These are phyloP conservation scores for Coemansia sp. DNA, from an alignment of 192 early-diverging fungal genomes.

Conservation along the genomic window DNA sequence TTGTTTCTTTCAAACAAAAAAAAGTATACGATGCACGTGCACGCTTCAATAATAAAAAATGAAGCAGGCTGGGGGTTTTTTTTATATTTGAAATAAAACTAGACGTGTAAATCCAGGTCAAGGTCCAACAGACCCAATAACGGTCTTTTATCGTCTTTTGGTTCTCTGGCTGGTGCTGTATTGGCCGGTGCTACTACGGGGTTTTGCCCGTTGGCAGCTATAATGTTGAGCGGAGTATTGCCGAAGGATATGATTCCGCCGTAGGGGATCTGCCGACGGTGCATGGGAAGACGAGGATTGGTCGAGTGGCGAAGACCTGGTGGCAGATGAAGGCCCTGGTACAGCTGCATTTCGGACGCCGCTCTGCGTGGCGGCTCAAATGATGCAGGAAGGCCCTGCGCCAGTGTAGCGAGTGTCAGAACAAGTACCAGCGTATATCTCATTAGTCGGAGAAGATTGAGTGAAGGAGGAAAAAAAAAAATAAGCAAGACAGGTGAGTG, in stretches of 20 bases:
- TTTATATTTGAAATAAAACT: background rate
- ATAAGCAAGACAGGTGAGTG: too few species aligned
- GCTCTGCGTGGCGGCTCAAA: background rate
- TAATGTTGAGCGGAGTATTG: conserved; percentile 8
- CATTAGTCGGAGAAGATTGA: background rate
- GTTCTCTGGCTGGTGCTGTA: background rate
- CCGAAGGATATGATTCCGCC: conserved; percentile 25
- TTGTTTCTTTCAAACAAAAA: background rate
- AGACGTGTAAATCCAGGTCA: conserved; percentile 19
- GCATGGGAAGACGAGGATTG: background rate
- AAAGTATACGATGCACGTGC: too few species aligned
- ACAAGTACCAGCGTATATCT: background rate
- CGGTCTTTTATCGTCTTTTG: background rate
- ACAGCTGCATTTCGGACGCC: conserved; percentile 7
- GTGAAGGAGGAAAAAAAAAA: background rate
- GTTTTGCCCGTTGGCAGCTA: background rate
- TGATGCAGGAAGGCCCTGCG: background rate
- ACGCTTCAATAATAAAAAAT: too few species aligned
- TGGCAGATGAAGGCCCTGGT: conserved; percentile 30
- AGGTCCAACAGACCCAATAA: conserved; percentile 20
- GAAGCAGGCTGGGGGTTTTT: too few species aligned
- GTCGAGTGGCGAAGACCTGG: conserved; percentile 17
- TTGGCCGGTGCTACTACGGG: background rate
- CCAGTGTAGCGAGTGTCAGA: background rate
- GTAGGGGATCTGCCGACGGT: conserved; percentile 27